phyloP scores from a whole-genome alignment of 768 basidiomycete genomes.

The Leccinum imitatum region DNA sequence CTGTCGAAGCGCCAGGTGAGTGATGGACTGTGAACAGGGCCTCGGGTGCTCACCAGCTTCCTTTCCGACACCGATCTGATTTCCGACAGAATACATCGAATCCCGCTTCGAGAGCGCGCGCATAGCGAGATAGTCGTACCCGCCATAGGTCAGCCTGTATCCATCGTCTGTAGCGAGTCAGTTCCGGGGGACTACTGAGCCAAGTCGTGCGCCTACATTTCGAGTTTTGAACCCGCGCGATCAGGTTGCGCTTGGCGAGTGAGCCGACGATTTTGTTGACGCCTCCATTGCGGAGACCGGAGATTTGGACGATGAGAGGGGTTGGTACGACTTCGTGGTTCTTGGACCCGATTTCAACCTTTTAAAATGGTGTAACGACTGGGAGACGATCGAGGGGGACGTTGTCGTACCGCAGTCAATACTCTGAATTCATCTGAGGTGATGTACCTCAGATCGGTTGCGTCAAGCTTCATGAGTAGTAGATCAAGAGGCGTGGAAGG shows the following conservation, averaged over 20 bases:
- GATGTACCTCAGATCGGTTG: slow-evolving; percentile 91
- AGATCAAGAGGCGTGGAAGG: slow-evolving; percentile 4
- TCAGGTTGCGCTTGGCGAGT: slow-evolving; percentile 88
- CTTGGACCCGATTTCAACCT: slow-evolving; percentile 98
- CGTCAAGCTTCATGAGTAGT: slow-evolving; percentile 81
- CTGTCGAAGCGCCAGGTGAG: slow-evolving; percentile 30
- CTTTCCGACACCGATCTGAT: slow-evolving; percentile 98
- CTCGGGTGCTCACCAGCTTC: slow-evolving; percentile 70
- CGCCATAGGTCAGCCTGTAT: slow-evolving; percentile 95
- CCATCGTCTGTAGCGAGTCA: slow-evolving; percentile 74
- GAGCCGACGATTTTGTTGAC: slow-evolving; percentile 91
- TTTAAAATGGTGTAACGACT: slow-evolving; percentile 1
- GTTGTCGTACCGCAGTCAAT: slow-evolving; percentile 73
- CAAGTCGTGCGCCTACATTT: slow-evolving; percentile 60
- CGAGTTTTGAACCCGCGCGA: slow-evolving; percentile 85
- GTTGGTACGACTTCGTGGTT: slow-evolving; percentile 97
- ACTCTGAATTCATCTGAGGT: slow-evolving; percentile 92
- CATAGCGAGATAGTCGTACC: slow-evolving; percentile 96
- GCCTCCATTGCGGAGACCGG: slow-evolving; percentile 88
- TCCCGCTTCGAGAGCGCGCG: slow-evolving; percentile 89
- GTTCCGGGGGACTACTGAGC: not conserved
- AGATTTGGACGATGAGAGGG: slow-evolving; percentile 85
- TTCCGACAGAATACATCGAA: slow-evolving; percentile 87
- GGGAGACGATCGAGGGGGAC: slow-evolving; percentile 1
- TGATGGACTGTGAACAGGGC: not conserved